Base-by-base conservation (phyloP, 192 early-diverging fungal genomes). In the Dissophora globulifera region DNA sequence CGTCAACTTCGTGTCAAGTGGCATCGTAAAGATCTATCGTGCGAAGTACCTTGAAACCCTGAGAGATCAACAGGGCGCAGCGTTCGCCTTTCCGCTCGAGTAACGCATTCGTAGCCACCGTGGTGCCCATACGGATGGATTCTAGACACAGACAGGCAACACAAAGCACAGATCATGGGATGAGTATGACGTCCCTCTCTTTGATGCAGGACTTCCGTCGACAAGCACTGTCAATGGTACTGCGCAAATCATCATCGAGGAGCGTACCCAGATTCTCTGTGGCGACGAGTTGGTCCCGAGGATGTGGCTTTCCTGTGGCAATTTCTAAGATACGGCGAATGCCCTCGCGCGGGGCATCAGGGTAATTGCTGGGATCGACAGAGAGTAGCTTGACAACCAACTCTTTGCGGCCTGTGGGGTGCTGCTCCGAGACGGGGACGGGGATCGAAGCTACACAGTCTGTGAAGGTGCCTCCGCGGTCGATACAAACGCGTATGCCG, bases 401-500 rank as follows among this genome's bases (percentile, higher is more conserved):
- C 46, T 86, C 90, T 13, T 78, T 79, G 46, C 86, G 74, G 20
- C 88, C 86, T 10, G 62, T 60, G 10, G 79, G 76, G 33, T 80
- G 62, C 40, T 80, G 69, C 1, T 66, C 62, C 16, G 88, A 82
- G 20, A 80, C 74, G 16, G 81, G 79, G 12, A 83, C 85, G 2
- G 89, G 87, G 30, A 89, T 80, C 49, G 89, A 91, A 2, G 88
- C 95, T 48, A 95, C 91, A 79, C 94, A 95, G 84, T 99, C 97
- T 1, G 97, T 97, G 79, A 99, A 97, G 6, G 97, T 99, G 20
- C 97, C 96, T 15, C 96, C 96, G 32, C 96, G 86, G 79, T 98
- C 96, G 52, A 97, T 94, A 82, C 90, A 91, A 50, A 94, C 86
- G 17, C 69, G 69, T 23, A 82, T 79, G 31, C 75, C 62, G 45